phyloP scores from a whole-genome alignment of 805 yeast species.

The Candida gorgasii region DNA sequence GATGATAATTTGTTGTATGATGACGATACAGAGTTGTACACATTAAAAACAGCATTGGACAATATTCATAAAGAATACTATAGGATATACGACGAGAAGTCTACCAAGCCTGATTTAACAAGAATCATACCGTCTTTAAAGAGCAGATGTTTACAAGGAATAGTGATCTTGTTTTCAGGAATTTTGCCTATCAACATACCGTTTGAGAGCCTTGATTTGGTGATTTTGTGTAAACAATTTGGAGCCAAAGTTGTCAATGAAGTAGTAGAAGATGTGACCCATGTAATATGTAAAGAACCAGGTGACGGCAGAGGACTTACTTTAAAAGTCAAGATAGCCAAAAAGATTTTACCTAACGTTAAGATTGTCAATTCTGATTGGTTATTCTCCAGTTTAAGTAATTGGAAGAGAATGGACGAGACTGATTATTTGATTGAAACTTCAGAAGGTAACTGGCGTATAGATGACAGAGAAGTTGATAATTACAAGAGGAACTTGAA shows the following conservation, averaged over 20 bases:
- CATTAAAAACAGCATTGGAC: slow-evolving; percentile 60
- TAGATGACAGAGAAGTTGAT: slow-evolving; percentile 46
- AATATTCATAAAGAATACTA: slow-evolving; percentile 72
- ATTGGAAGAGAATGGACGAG: slow-evolving; percentile 74
- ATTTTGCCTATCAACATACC: slow-evolving; percentile 82
- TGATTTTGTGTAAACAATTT: slow-evolving; percentile 87
- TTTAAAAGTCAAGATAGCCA: slow-evolving; percentile 80
- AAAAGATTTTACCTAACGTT: slow-evolving; percentile 56
- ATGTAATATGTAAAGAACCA: slow-evolving; percentile 78
- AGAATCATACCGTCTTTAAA: slow-evolving; percentile 77
- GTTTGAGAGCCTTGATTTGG: slow-evolving; percentile 78
- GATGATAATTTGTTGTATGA: slow-evolving; percentile 62
- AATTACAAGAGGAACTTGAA: slow-evolving; percentile 39
- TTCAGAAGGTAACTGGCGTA: slow-evolving; percentile 46
- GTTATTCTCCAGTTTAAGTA: slow-evolving; percentile 81
- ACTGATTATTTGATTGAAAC: slow-evolving; percentile 55
- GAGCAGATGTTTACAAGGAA: slow-evolving; percentile 61
- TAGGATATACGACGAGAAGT: slow-evolving; percentile 42
- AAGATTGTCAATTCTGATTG: slow-evolving; percentile 90
- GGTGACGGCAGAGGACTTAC: slow-evolving; percentile 49
- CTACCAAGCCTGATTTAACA: slow-evolving; percentile 59
- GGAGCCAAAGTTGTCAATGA: slow-evolving; percentile 84
- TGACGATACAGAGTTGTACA: slow-evolving; percentile 75
- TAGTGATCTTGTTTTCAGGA: slow-evolving; percentile 80
- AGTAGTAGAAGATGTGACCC: slow-evolving; percentile 74